These are phyloP conservation scores for Asterochloris sp. DNA, from an alignment of 139 green algal species.

Conservation along the genomic window DNA sequence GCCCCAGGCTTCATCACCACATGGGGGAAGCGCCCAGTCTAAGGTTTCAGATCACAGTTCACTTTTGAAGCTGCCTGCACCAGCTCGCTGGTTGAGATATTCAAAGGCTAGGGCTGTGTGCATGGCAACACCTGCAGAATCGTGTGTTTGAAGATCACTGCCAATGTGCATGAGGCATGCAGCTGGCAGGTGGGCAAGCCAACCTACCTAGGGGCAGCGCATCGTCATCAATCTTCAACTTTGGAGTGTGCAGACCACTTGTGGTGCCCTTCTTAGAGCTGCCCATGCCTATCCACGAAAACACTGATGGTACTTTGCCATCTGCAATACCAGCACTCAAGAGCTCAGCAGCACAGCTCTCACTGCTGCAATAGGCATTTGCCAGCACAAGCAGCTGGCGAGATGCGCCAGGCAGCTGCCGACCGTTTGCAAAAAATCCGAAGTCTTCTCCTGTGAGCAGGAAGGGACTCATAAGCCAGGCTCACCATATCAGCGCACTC, in stretches of 20 bases:
- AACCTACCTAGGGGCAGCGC: conserved; percentile 72
- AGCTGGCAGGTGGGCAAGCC: conserved; percentile 60
- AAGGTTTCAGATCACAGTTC: no score
- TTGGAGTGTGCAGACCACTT: conserved; percentile 67
- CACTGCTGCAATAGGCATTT: not conserved
- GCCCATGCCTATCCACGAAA: conserved; percentile 80
- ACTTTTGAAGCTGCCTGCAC: no score
- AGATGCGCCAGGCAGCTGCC: not conserved
- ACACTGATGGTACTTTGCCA: conserved; percentile 44
- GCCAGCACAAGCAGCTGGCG: not conserved
- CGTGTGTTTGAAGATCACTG: no score
- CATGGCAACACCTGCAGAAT: no score
- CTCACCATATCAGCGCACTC: not conserved
- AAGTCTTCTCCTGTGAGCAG: conserved; percentile 84
- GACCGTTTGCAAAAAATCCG: conserved; percentile 59
- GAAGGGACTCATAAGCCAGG: not conserved
- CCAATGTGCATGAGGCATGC: not conserved
- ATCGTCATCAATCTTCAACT: conserved; percentile 76
- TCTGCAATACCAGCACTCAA: not conserved
- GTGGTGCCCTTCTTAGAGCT: conserved; percentile 65
- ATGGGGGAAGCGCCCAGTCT: no score
- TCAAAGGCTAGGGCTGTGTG: no score
- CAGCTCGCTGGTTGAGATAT: no score
- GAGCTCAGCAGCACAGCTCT: not conserved
- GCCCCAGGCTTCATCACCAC: no score